phyloP scores from a whole-genome alignment of 176 grass and related monocot genomes.

The Tillandsia fasciculata region DNA sequence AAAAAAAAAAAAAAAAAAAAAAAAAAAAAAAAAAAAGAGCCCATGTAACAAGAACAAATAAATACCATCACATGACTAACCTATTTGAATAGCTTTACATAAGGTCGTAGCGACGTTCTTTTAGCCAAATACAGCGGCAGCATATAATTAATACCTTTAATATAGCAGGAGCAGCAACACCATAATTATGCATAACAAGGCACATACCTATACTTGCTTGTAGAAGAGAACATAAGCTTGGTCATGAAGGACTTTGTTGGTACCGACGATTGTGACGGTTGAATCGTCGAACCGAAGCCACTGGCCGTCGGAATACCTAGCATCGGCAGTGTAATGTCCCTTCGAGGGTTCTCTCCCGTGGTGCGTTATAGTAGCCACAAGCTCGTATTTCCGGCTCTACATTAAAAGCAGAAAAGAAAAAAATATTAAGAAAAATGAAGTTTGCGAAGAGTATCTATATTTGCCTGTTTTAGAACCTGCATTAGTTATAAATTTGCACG shows the following conservation, averaged over 20 bases:
- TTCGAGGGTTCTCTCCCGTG: constrained; percentile 56
- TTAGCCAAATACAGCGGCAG: neutral
- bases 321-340: constrained; percentile 79
- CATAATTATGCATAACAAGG: neutral
- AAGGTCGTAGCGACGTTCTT: neutral
- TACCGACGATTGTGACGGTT: constrained; percentile 21
- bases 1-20: too few species aligned
- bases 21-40: too few species aligned
- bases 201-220: constrained; percentile 45
- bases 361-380: constrained; percentile 82
- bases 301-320: constrained; percentile 39
- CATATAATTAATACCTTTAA: neutral
- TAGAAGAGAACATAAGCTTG: constrained; percentile 88
- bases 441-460: neutral
- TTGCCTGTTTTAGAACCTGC: too few species aligned
- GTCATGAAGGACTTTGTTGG: constrained; percentile 63
- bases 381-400: constrained; percentile 76
- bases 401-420: neutral
- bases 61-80: too few species aligned
- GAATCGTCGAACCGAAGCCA: constrained; percentile 84
- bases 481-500: too few species aligned
- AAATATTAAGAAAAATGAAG: neutral
- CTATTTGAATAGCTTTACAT: neutral
- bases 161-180: neutral
- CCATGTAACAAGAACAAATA: too few species aligned